A percentile compares a stretch with the other conserved stretches of the same genome.
Evolutionary conservation across 495 filamentous ascomycete genomes (phyloP).

Genomic region (Penicillium atrosanguineum): DNA sequence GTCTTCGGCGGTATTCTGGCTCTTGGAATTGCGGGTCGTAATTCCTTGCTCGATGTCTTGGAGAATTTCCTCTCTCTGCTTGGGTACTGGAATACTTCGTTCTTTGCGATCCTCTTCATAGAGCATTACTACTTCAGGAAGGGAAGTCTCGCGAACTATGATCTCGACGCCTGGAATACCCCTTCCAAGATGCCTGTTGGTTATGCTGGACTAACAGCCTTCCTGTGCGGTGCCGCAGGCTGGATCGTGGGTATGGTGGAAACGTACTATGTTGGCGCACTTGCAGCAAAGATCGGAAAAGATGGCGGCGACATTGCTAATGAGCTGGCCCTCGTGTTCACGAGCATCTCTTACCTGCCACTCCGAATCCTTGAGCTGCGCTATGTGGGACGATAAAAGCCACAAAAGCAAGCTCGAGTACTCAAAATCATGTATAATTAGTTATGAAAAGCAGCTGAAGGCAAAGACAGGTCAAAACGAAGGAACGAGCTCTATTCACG

Average conservation of each 20-base stretch:
- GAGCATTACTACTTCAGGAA: constrained; percentile 62
- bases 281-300: constrained; percentile 23
- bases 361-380: constrained; percentile 25
- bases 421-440: background rate
- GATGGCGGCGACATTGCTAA: constrained; percentile 31
- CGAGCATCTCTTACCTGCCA: constrained; percentile 18
- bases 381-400: constrained; percentile 26
- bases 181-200: constrained; percentile 32
- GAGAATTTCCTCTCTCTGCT: constrained; percentile 57
- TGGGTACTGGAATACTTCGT: constrained; percentile 59
- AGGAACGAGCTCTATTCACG: constrained; percentile 5
- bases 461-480: background rate
- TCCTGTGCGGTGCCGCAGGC: constrained; percentile 31
- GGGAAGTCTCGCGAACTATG: constrained; percentile 42
- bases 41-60: constrained; percentile 37
- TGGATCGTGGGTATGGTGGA: constrained; percentile 42
- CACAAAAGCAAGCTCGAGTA: background rate
- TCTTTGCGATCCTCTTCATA: constrained; percentile 54
- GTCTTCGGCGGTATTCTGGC: constrained; percentile 38
- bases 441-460: background rate
- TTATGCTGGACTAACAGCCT: constrained; percentile 27
- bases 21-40: constrained; percentile 40
- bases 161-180: constrained; percentile 36
- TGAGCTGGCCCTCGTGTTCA: constrained; percentile 28
- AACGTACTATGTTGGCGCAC: constrained; percentile 33